These are phyloP conservation scores for Mycena kentingensis DNA, from an alignment of 768 basidiomycete species.

Conservation along the genomic window DNA sequence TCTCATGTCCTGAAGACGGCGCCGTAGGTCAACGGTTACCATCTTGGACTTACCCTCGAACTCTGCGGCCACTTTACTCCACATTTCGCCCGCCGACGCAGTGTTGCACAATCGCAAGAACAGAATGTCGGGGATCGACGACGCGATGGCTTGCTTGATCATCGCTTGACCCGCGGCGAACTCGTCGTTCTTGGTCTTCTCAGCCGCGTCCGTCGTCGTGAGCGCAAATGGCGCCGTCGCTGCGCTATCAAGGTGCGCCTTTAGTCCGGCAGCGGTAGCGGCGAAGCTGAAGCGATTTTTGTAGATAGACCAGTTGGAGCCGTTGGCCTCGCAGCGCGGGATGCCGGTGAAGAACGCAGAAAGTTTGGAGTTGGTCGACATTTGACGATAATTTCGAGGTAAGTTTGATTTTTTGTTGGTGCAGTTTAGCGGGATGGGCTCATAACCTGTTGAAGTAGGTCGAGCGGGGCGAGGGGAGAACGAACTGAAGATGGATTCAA, in stretches of 20 bases:
- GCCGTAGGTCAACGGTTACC: constrained; percentile 27
- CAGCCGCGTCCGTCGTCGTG: background rate
- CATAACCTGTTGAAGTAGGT: constrained; percentile 13
- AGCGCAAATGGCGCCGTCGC: background rate
- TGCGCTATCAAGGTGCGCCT: background rate
- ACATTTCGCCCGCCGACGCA: constrained; percentile 13
- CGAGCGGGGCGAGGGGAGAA: no score
- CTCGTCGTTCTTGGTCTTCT: background rate
- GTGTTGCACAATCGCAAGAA: constrained; percentile 23
- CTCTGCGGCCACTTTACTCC: constrained; percentile 21
- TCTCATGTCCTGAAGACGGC: constrained; percentile 22
- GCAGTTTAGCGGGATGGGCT: constrained; percentile 14
- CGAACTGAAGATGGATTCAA: no score
- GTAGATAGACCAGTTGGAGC: constrained; percentile 25
- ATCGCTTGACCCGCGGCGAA: constrained; percentile 22
- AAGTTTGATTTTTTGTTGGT: constrained; percentile 2
- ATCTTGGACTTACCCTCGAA: constrained; percentile 26
- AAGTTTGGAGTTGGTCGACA: constrained; percentile 6
- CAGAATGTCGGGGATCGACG: constrained; percentile 24
- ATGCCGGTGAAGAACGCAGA: constrained; percentile 10
- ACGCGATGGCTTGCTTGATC: constrained; percentile 24
- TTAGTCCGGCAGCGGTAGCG: constrained; percentile 13
- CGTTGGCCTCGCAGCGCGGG: constrained; percentile 22
- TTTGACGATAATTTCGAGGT: background rate
- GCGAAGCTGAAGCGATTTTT: constrained; percentile 17